Base-by-base conservation (phyloP, 495 filamentous ascomycete species). In the Penicillium cinerascens region DNA sequence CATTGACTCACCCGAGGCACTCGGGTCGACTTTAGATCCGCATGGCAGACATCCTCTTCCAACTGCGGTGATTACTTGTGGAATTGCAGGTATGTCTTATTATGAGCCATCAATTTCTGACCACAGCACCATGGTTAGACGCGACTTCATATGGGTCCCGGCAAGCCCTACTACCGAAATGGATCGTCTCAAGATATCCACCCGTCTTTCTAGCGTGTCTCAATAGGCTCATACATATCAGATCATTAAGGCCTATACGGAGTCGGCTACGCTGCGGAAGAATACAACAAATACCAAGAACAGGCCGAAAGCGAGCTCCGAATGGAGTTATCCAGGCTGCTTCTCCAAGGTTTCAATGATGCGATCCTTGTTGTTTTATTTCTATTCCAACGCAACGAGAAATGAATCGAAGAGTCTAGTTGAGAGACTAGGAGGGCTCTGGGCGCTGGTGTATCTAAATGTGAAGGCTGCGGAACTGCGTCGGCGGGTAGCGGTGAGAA, bases 191-290 rank as follows among this genome's bases (percentile, higher is more conserved):
- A 51, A 51, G 86, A 78, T n/a, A n/a, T n/a, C n/a, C 6, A 88
- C 64, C 82, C 82, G 83, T 68, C 87, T 82, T 9, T 84, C 82
- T 61, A 75, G 81, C 39, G 72, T 74, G 0, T 81, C 0, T 72
- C 67, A 0, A 54, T 66, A 16, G 71, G 72, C 39, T 47, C 38
- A n/a, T 61, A 60, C 27, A 38, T 76, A 16, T 61, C 64, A 35
- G 59, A 47, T 8, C 54, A 66, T 16, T 63, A 72, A 22, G 69
- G 68, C 1, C 54, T 76, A n/a, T 73, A 65, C 41, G 52, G 45
- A 11, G 49, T 62, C 8, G 65, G 73, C 45, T 73, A 71, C 26
- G 53, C 68, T 0, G 44, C 52, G 8, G 61, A 69, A 26, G 59
- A 62, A 48, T 72, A 70, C 52, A 39, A 25, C 7, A 35, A 58